Evolutionary conservation across 2,329 filamentous ascomycete species (phyloP), one percentile per base, ranked within the genome.

Genomic region (Penicillium sp.): DNA sequence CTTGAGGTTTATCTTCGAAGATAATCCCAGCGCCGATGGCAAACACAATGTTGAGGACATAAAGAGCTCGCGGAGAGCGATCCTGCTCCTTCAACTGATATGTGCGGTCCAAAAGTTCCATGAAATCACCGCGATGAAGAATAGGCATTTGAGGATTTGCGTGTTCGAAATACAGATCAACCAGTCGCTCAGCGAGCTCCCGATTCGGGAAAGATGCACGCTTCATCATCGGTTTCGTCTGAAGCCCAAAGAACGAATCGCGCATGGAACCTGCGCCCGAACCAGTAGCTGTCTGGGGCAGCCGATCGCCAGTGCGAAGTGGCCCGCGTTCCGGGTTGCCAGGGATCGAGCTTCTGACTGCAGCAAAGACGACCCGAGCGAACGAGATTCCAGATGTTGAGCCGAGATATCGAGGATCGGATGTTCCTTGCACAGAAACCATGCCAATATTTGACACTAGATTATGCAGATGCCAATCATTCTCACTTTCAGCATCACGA

Each of bases 111-210:
- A 96, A 88, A 72, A 95, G 83, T 40, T 86, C 81, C 84, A 90
- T 89, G 64, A 96, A 97, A 60, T 96, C 89, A 28, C 81, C 85
- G 32, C 88, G 84, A 66, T 97, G 92, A 43, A 97, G 76, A 38
- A 96, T 89, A 0, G 92, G 92, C 57, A 96, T 95, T 69, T 97
- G 92, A 4, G 92, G 91, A 66, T 97, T 97, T 1, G 92, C 89
- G 67, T 96, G 88, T 72, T 96, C 89, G 68, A 97, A 97, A 69
- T 96, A 97, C 32, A 96, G 79, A 47, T 84, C 81, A 32, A 89
- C 84, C 15, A 97, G 78, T 52, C 83, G 81, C 47, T 81, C 72
- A 0, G 84, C 92, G 2, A 95, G 76, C 28, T 87, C 82, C 55
- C 81, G 83, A 55, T 88, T 83, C 0, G 93, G 93, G 60, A 97